Evolutionary conservation across 179 eudicot species (phyloP), one percentile per base, ranked within the genome.

Genomic region (Pouteria campechiana): DNA sequence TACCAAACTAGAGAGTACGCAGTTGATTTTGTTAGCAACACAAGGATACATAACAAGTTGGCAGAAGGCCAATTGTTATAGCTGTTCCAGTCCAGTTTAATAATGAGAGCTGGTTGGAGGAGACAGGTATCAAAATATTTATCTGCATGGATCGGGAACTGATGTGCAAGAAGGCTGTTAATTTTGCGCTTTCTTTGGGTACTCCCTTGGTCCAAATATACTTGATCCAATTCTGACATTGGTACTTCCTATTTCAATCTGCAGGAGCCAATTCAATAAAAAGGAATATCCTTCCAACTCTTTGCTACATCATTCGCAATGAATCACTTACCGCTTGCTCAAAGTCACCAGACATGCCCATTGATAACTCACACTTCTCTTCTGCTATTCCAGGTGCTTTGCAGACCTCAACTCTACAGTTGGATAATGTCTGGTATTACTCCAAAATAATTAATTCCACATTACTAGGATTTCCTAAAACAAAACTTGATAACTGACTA

Each of bases 281-380:
- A n/a, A n/a, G n/a, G n/a, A n/a, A n/a, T n/a, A n/a, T n/a, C n/a
- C n/a, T n/a, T n/a, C n/a, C n/a, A 12, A 20, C 12, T 8, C 22
- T 34, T n/a, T 13, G 32, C 18, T 32, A 7, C 6, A 32, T 10
- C 17, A n/a, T n/a, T n/a, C n/a, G n/a, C n/a, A n/a, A n/a, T n/a
- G n/a, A n/a, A n/a, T n/a, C n/a, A n/a, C 84, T 71, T 69, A 86
- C 96, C 43, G 98, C 98, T 72, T 51, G 78, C 67, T 86, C 98
- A 57, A 79, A 90, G 75, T 90, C 96, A 21, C 83, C 74, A 12
- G 98, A 86, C 98, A 90, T 90, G 58, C 98, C 98, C 98, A 90
- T 90, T 32, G 98, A 90, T 20, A 86, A 65, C 47, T 86, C 94
- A 47, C 84, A 86, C 31, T 66, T 63, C 54, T 67, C 63, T 60